These are phyloP conservation scores for Penicillium taxi DNA, from an alignment of 495 filamentous ascomycete species.

Conservation along the genomic window DNA sequence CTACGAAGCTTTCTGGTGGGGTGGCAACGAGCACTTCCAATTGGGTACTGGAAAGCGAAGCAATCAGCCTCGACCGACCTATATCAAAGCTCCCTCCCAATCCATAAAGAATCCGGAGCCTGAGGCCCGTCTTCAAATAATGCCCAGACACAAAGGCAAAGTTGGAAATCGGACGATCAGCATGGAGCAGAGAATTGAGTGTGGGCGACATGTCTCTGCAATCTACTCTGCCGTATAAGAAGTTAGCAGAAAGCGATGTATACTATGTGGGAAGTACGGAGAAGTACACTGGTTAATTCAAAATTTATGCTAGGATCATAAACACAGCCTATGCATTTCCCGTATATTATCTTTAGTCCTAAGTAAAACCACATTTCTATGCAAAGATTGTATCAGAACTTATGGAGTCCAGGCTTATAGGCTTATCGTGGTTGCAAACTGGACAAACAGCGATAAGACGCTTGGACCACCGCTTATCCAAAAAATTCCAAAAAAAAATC, in stretches of 20 bases:
- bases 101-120: slow-evolving; percentile 41
- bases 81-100: slow-evolving; percentile 67
- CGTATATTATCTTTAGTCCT: too few species aligned
- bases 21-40: slow-evolving; percentile 88
- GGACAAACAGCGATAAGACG: slow-evolving; percentile 21
- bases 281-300: too few species aligned
- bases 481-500: slow-evolving; percentile 34
- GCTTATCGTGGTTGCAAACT: slow-evolving; percentile 26
- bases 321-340: background rate
- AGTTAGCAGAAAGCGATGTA: slow-evolving; percentile 12
- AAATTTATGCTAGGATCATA: background rate
- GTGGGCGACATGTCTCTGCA: slow-evolving; percentile 74
- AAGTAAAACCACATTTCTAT: too few species aligned
- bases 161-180: slow-evolving; percentile 57
- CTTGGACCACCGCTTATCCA: slow-evolving; percentile 41
- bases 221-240: slow-evolving; percentile 53
- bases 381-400: too few species aligned
- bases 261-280: too few species aligned
- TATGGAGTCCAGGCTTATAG: too few species aligned
- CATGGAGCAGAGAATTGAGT: slow-evolving; percentile 83
- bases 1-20: slow-evolving; percentile 84
- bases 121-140: slow-evolving; percentile 78
- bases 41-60: slow-evolving; percentile 84
- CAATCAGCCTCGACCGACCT: slow-evolving; percentile 62
- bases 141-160: slow-evolving; percentile 62